phyloP scores from a whole-genome alignment of 495 filamentous ascomycete species.

The Aspergillus coremiiformis region DNA sequence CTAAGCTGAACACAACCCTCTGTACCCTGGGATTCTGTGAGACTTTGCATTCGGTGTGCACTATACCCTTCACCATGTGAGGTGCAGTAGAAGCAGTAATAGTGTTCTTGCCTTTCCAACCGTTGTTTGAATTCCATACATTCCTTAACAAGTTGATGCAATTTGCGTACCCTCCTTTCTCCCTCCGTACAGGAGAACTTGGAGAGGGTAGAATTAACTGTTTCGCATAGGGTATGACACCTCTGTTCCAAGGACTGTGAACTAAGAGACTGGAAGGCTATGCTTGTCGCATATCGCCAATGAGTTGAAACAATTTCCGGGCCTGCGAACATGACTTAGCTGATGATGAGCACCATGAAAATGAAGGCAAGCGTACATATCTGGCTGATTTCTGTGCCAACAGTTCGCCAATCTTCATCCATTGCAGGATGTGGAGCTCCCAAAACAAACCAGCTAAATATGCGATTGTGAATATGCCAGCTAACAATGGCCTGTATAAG shows the following conservation, averaged over 20 bases:
- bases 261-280: background rate
- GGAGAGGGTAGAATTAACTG: background rate
- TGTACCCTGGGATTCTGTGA: background rate
- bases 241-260: background rate
- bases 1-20: background rate
- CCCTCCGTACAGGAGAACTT: background rate
- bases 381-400: background rate
- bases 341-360: background rate
- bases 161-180: background rate
- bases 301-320: background rate
- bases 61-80: background rate
- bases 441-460: background rate
- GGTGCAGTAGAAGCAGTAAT: slow-evolving; percentile 9
- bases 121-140: slow-evolving; percentile 15
- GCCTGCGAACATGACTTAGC: background rate
- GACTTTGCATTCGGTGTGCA: background rate
- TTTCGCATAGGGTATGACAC: background rate
- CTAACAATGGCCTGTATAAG: background rate
- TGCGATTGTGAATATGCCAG: background rate
- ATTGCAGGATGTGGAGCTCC: background rate
- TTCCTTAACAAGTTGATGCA: slow-evolving; percentile 1
- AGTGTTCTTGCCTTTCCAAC: slow-evolving; percentile 16
- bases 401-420: background rate
- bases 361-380: background rate
- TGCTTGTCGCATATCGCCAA: background rate